phyloP scores from a whole-genome alignment of 768 basidiomycete species.

The Tricholoma furcatifolium region DNA sequence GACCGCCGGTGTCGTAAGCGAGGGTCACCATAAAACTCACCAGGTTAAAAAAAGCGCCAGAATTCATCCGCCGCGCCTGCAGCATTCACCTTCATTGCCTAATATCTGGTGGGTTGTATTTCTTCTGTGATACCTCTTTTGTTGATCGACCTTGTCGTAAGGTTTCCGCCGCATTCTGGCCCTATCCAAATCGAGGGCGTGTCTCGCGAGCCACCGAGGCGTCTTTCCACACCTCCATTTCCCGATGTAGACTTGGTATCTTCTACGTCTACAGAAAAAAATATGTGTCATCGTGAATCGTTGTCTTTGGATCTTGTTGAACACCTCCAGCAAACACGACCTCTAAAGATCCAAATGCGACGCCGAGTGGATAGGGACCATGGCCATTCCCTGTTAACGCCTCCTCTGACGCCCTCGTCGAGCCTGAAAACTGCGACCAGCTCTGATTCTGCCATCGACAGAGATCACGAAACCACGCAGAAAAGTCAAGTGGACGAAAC shows the following conservation, averaged over 20 bases:
- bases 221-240: slow-evolving; percentile 34
- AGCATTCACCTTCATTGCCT: slow-evolving; percentile 68
- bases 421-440: slow-evolving; percentile 40
- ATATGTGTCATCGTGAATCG: slow-evolving; percentile 13
- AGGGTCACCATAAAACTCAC: slow-evolving; percentile 21
- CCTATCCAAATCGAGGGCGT: slow-evolving; percentile 33
- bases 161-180: slow-evolving; percentile 49
- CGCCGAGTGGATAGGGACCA: slow-evolving; percentile 35
- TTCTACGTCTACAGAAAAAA: not conserved
- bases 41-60: slow-evolving; percentile 15
- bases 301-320: slow-evolving; percentile 21
- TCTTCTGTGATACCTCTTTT: not conserved
- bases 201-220: slow-evolving; percentile 24
- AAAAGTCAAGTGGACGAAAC: slow-evolving; percentile 25
- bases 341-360: slow-evolving; percentile 29
- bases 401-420: slow-evolving; percentile 71
- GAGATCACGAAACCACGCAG: slow-evolving; percentile 18
- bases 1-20: slow-evolving; percentile 26
- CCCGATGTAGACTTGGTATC: not conserved
- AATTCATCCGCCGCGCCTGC: slow-evolving; percentile 47
- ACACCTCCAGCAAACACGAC: slow-evolving; percentile 13
- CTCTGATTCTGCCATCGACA: slow-evolving; percentile 25
- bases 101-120: slow-evolving; percentile 54
- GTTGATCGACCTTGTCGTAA: slow-evolving; percentile 16
- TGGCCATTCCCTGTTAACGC: slow-evolving; percentile 49